Evolutionary conservation across 1,139 yeast species (phyloP).

Genomic region (Yamadazyma conglobata): DNA sequence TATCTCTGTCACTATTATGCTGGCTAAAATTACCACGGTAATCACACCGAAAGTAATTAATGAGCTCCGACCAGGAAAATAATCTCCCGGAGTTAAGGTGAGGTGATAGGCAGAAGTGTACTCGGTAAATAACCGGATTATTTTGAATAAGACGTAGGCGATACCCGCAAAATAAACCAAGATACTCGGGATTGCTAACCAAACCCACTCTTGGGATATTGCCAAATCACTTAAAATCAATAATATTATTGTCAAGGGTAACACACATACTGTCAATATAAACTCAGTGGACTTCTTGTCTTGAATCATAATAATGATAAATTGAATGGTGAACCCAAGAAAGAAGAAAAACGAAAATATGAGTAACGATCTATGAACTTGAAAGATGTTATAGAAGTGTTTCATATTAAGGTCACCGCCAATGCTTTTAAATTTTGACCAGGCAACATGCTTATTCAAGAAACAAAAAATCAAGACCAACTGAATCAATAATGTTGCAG

Average conservation of each 20-base stretch:
- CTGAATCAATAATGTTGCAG: slow-evolving; percentile 34
- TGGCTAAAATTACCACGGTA: slow-evolving; percentile 37
- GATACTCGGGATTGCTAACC: slow-evolving; percentile 28
- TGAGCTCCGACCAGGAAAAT: slow-evolving; percentile 48
- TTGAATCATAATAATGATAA: slow-evolving; percentile 44
- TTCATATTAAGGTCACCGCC: slow-evolving; percentile 48
- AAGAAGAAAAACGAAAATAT: slow-evolving; percentile 50
- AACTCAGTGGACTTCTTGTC: slow-evolving; percentile 44
- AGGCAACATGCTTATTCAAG: slow-evolving; percentile 41
- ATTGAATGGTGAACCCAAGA: slow-evolving; percentile 53
- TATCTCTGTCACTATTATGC: slow-evolving; percentile 36
- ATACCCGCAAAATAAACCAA: slow-evolving; percentile 38
- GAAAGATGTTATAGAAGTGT: slow-evolving; percentile 38
- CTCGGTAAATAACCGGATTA: slow-evolving; percentile 46
- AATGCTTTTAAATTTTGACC: slow-evolving; percentile 49
- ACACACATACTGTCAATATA: slow-evolving; percentile 46
- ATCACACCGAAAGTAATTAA: slow-evolving; percentile 47
- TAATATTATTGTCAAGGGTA: slow-evolving; percentile 44
- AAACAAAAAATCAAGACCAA: slow-evolving; percentile 30
- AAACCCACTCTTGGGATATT: slow-evolving; percentile 33
- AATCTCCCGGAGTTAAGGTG: slow-evolving; percentile 27
- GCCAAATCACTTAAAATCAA: slow-evolving; percentile 38
- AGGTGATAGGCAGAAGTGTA: slow-evolving; percentile 28
- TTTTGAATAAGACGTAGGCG: slow-evolving; percentile 50
- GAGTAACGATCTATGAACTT: slow-evolving; percentile 40